phyloP scores from a whole-genome alignment of 495 filamentous ascomycete genomes.

The Poronia punctata region DNA sequence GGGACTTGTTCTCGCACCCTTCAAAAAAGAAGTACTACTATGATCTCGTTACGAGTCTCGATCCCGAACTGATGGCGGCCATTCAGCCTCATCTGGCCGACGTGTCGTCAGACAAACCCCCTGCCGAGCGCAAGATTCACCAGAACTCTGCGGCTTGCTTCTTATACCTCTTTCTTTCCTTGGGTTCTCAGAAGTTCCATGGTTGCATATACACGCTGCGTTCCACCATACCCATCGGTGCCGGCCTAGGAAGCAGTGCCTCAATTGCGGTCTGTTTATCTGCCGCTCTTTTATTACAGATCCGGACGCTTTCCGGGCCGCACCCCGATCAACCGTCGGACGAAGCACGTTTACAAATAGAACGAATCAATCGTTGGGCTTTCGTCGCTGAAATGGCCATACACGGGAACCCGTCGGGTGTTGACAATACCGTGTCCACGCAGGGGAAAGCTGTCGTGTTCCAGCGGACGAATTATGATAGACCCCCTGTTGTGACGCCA shows the following conservation, averaged over 20 bases:
- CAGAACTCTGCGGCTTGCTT: constrained; percentile 74
- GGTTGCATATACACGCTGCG: constrained; percentile 85
- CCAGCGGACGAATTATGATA: constrained; percentile 67
- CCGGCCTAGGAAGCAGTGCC: constrained; percentile 86
- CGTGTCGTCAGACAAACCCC: constrained; percentile 58
- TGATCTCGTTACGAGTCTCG: constrained; percentile 74
- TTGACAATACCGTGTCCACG: constrained; percentile 95
- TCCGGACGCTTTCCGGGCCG: constrained; percentile 76
- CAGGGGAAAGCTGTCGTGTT: constrained; percentile 91
- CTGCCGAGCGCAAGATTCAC: constrained; percentile 68
- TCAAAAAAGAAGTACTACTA: constrained; percentile 91
- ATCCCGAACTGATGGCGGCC: constrained; percentile 68
- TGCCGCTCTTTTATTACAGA: constrained; percentile 78
- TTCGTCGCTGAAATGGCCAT: constrained; percentile 96
- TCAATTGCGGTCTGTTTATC: constrained; percentile 88
- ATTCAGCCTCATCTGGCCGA: constrained; percentile 66
- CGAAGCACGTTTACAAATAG: constrained; percentile 76
- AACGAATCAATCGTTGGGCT: constrained; percentile 95
- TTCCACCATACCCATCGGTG: constrained; percentile 88
- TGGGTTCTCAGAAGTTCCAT: constrained; percentile 68
- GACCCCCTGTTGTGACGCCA: constrained; percentile 69
- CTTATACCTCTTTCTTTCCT: constrained; percentile 85
- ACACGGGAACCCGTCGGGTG: constrained; percentile 90
- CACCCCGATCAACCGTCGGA: constrained; percentile 78
- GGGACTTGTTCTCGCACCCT: constrained; percentile 68